Conservation (phyloP, 2,329 filamentous ascomycete genomes). For the Truncatella angustata region DNA sequence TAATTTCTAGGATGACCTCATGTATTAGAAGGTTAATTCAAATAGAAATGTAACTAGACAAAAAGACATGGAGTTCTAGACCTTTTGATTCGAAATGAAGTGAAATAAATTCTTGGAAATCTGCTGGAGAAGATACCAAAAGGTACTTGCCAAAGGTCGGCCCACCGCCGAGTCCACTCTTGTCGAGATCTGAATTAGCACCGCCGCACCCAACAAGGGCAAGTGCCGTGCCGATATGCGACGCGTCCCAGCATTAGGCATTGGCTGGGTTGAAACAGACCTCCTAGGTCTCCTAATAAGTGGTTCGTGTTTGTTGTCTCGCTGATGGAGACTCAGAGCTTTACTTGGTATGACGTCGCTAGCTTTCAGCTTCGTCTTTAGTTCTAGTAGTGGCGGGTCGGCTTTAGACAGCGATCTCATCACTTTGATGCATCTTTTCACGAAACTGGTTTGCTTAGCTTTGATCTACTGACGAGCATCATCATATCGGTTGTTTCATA, state of each 20-base stretch:
- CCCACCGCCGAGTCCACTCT: too few species aligned
- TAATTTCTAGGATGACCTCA: conserved; percentile 3
- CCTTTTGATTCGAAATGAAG: background rate
- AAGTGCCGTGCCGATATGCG: background rate
- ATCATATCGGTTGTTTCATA: background rate
- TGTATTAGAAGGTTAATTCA: background rate
- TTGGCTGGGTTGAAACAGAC: background rate
- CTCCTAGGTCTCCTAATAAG: background rate
- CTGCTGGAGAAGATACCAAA: background rate
- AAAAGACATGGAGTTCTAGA: background rate
- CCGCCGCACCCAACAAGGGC: background rate
- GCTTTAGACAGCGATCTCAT: background rate
- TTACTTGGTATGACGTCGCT: background rate
- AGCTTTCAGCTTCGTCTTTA: background rate
- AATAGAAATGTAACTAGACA: background rate
- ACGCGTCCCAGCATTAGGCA: conserved; percentile 4
- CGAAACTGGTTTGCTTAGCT: background rate
- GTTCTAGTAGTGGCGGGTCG: background rate
- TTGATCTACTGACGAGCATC: background rate
- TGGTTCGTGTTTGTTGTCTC: background rate
- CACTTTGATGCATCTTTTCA: background rate
- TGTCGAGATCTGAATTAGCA: background rate
- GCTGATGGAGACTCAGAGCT: background rate
- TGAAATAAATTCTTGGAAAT: background rate
- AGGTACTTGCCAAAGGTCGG: background rate